These are phyloP conservation scores for Cercospora berteroae DNA, from an alignment of 2,329 filamentous ascomycete genomes.

Conservation along the genomic window DNA sequence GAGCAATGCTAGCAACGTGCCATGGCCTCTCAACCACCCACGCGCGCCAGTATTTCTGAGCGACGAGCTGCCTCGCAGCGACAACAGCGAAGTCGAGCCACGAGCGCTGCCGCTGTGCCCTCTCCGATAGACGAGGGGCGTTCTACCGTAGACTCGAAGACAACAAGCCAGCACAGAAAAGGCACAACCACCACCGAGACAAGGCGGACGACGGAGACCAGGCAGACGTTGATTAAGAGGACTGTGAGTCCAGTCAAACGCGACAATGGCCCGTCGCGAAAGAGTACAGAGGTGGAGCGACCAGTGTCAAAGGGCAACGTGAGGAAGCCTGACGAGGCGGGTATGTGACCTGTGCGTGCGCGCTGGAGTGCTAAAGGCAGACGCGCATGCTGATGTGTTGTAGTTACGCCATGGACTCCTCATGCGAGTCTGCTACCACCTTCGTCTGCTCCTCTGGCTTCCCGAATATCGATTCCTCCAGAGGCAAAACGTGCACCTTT, in stretches of 20 bases:
- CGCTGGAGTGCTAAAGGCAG: not conserved
- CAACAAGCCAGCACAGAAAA: conserved; percentile 20
- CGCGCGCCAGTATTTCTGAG: conserved; percentile 31
- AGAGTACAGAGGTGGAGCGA: conserved; percentile 22
- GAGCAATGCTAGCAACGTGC: conserved; percentile 15
- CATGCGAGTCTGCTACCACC: conserved; percentile 71
- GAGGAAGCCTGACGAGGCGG: conserved; percentile 17
- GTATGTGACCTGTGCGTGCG: conserved; percentile 26
- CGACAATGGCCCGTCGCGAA: conserved; percentile 18
- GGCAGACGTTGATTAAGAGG: conserved; percentile 24
- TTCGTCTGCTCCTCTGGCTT: conserved; percentile 69
- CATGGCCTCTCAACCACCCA: conserved; percentile 32
- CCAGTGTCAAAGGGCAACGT: conserved; percentile 21
- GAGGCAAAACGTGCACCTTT: conserved; percentile 66
- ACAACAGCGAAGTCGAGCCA: conserved; percentile 30
- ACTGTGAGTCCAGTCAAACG: conserved; percentile 25
- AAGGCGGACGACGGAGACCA: conserved; percentile 19
- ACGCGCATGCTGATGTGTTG: conserved; percentile 10
- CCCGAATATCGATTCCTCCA: conserved; percentile 61
- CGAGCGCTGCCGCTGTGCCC: conserved; percentile 23
- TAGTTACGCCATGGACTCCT: conserved; percentile 67
- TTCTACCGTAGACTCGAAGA: conserved; percentile 17
- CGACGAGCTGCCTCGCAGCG: conserved; percentile 31
- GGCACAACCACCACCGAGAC: conserved; percentile 25
- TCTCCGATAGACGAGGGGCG: conserved; percentile 21